Evolutionary conservation across 2,329 filamentous ascomycete species (phyloP), one percentile per base, ranked within the genome.

Genomic region (Phaeosphaeria sp.): DNA sequence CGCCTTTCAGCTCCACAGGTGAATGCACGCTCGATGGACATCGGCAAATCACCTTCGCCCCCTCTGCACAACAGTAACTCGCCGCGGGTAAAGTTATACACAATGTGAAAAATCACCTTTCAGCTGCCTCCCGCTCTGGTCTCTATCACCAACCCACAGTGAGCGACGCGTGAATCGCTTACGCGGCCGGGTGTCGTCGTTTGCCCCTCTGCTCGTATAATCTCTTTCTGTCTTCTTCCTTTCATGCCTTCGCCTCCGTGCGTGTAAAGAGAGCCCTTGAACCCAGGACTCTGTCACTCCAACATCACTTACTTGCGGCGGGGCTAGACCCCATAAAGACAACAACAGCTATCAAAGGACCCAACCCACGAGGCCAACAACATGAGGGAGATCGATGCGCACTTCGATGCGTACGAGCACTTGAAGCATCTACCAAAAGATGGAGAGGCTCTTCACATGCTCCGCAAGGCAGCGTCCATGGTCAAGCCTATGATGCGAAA

Each of bases 401-500:
- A 82, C 48, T 83, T 84, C 66, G 77, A 78, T 71, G 78, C 76
- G 30, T 84, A 83, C 59, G 80, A 82, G 72, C 81, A 83, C 68
- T 73, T 83, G 3, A 76, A 77, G 51, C 76, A 80, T 48, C 71
- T 82, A 5, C 78, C 78, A 7, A 76, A 77, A 36, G 76, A 77
- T 49, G 77, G 78, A 48, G 77, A 81, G 45, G 82, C 81, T n/a
- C 72, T 83, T 11, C 71, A 86, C 36, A 87, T 86, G 56, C 83
- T 98, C 22, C 90, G 88, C 69, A 93, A 91, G 77, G 84, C 96
- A 42, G 92, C 92, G 2, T 96, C 93, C 24, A 79, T 96, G 56
- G 93, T 97, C 60, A 97, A 97, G 76, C 94, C 94, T 18, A 91
- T 98, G 61, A 98, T 98, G 93, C 86, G 92, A 63, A 92, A 92